A percentile compares a stretch with the other conserved stretches of the same genome.
These are phyloP conservation scores for Neonectria hederae DNA, from an alignment of 2,329 filamentous ascomycete species.

Conservation along the genomic window DNA sequence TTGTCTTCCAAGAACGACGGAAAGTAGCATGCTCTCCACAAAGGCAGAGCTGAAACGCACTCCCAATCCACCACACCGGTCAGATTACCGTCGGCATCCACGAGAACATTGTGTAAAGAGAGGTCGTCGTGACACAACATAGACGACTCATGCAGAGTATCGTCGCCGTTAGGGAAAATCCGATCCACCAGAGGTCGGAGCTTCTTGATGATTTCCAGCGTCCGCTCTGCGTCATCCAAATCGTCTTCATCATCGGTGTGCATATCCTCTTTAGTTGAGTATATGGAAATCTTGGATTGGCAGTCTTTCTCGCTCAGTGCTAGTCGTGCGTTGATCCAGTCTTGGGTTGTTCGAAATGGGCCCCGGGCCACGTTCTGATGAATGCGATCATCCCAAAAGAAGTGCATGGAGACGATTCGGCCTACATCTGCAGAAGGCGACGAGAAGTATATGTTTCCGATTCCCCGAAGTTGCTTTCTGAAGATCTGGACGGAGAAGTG, in stretches of 20 bases:
- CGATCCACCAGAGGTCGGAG: conserved; percentile 43
- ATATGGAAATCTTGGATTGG: conserved; percentile 2
- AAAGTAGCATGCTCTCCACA: conserved; percentile 48
- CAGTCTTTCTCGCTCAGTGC: conserved; percentile 12
- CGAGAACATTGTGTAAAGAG: conserved; percentile 50
- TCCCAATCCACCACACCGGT: conserved; percentile 56
- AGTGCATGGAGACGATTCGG: conserved; percentile 46
- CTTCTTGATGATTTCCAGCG: conserved; percentile 36
- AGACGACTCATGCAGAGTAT: conserved; percentile 38
- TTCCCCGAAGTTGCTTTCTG: conserved; percentile 41
- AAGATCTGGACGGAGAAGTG: conserved; percentile 19
- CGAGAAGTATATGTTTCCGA: conserved; percentile 30
- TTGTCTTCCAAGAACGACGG: conserved; percentile 48
- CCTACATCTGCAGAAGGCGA: conserved; percentile 21
- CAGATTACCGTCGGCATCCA: conserved; percentile 47
- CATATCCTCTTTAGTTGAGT: neutral
- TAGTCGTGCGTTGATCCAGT: conserved; percentile 48
- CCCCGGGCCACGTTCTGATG: conserved; percentile 47
- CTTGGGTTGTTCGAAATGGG: conserved; percentile 47
- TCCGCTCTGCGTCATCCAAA: conserved; percentile 44
- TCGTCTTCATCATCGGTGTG: conserved; percentile 40
- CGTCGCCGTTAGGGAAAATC: conserved; percentile 41
- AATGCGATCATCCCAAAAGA: conserved; percentile 47
- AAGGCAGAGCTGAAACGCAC: conserved; percentile 51
- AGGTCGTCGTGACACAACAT: conserved; percentile 51